Evolutionary conservation across 2,329 filamentous ascomycete species (phyloP).

Genomic region (Apiospora hydei): DNA sequence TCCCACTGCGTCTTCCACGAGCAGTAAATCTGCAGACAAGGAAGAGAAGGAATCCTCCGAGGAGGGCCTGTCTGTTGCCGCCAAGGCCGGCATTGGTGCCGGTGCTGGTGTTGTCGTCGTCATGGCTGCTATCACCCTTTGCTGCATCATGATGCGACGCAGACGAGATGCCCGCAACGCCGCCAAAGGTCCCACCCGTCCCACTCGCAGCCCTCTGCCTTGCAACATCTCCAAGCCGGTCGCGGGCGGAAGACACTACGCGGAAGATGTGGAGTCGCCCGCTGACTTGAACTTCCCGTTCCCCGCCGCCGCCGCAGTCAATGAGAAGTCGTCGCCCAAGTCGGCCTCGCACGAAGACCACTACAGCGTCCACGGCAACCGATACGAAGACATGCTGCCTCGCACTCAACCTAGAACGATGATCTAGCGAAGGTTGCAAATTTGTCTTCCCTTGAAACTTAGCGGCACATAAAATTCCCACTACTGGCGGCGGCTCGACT

Average conservation of each 20-base stretch:
- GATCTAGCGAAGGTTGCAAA: slow-evolving; percentile 2
- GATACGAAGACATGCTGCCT: slow-evolving; percentile 29
- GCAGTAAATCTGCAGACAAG: background rate
- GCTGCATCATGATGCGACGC: slow-evolving; percentile 24
- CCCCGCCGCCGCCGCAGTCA: background rate
- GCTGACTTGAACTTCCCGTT: slow-evolving; percentile 5
- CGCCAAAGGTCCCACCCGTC: slow-evolving; percentile 1
- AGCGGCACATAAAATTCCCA: background rate
- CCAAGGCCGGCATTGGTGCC: slow-evolving; percentile 29
- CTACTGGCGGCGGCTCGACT: background rate
- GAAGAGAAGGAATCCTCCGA: background rate
- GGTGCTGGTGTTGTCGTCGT: slow-evolving; percentile 27
- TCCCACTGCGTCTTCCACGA: slow-evolving; percentile 13
- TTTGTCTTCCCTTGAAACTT: background rate
- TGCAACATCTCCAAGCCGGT: slow-evolving; percentile 26
- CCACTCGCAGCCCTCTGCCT: slow-evolving; percentile 26
- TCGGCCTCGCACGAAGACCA: slow-evolving; percentile 21
- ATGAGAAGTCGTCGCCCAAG: slow-evolving; percentile 7
- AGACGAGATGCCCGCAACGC: background rate
- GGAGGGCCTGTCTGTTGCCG: slow-evolving; percentile 24
- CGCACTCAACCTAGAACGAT: slow-evolving; percentile 26
- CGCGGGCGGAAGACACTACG: slow-evolving; percentile 26
- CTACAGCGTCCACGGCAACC: slow-evolving; percentile 20
- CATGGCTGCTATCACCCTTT: slow-evolving; percentile 24
- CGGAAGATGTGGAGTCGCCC: slow-evolving; percentile 23